phyloP scores from a whole-genome alignment of 768 basidiomycete species.

The Amanita inopinata region DNA sequence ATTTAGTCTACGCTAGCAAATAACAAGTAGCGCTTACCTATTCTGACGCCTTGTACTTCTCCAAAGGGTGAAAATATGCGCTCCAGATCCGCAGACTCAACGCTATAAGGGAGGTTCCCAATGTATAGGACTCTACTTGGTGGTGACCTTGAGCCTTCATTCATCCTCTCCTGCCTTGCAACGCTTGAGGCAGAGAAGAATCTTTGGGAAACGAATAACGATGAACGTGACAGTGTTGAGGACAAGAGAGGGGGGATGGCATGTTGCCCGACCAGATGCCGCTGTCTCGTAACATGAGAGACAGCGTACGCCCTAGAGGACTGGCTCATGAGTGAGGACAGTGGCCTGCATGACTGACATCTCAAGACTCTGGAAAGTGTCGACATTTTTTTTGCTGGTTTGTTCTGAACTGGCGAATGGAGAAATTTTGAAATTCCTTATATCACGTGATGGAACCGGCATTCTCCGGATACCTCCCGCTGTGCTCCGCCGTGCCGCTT shows the following conservation, averaged over 20 bases:
- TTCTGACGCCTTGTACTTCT: conserved; percentile 22
- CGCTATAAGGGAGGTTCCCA: conserved; percentile 44
- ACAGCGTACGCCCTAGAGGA: not conserved
- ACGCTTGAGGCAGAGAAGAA: not conserved
- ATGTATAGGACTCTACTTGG: conserved; percentile 34
- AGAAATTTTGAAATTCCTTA: not conserved
- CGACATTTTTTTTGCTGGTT: not conserved
- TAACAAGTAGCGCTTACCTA: conserved; percentile 29
- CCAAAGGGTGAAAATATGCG: conserved; percentile 37
- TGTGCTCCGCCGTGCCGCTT: too few species aligned
- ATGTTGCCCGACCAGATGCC: too few species aligned
- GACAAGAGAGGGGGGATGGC: too few species aligned
- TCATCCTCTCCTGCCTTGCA: not conserved
- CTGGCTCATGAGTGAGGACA: not conserved
- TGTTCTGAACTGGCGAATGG: not conserved
- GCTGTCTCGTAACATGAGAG: too few species aligned
- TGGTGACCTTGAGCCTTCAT: conserved; percentile 5
- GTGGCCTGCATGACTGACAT: not conserved
- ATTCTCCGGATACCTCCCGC: too few species aligned
- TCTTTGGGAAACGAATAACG: not conserved
- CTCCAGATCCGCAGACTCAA: conserved; percentile 29
- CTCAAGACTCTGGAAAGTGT: not conserved
- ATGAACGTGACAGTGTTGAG: not conserved
- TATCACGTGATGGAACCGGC: too few species aligned
- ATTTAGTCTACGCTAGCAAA: conserved; percentile 20